Percentiles rank a stretch among this genome's conserved stretches.
phyloP scores from a whole-genome alignment of 1,284 basidiomycete species.

The Puccinia sorghi region DNA sequence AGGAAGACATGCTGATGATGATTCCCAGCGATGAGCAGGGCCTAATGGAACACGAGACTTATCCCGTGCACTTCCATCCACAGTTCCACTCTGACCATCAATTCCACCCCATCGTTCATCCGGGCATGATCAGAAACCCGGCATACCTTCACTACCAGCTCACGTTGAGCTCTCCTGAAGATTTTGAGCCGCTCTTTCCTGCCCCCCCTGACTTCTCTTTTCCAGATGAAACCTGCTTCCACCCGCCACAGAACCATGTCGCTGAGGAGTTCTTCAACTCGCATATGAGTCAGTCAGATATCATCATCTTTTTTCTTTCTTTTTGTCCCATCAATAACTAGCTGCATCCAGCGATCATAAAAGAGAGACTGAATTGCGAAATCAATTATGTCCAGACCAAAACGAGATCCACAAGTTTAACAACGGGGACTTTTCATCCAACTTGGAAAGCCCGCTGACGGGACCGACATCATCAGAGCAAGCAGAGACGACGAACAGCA shows the following conservation, averaged over 20 bases:
- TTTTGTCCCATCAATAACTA: background rate
- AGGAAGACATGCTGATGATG: conserved; percentile 12
- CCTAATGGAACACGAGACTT: background rate
- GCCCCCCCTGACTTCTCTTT: conserved; percentile 21
- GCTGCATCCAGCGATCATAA: background rate
- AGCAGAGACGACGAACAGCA: background rate
- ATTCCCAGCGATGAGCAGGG: background rate
- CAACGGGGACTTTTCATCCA: conserved; percentile 4
- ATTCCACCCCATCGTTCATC: background rate
- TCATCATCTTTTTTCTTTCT: background rate
- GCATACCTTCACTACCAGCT: conserved; percentile 2
- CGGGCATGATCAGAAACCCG: background rate
- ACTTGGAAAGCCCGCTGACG: background rate
- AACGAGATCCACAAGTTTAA: background rate
- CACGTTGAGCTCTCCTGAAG: background rate
- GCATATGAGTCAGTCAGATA: background rate
- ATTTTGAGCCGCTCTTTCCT: background rate
- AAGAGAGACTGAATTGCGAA: background rate
- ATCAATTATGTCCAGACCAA: background rate
- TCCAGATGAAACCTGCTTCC: conserved; percentile 18
- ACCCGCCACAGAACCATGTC: background rate
- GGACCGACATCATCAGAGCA: background rate
- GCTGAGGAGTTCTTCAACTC: background rate
- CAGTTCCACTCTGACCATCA: background rate
- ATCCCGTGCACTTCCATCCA: background rate